Percentiles rank a stretch among this genome's conserved stretches.
Conservation (phyloP, 805 yeast genomes). For the Candida gorgasii region DNA sequence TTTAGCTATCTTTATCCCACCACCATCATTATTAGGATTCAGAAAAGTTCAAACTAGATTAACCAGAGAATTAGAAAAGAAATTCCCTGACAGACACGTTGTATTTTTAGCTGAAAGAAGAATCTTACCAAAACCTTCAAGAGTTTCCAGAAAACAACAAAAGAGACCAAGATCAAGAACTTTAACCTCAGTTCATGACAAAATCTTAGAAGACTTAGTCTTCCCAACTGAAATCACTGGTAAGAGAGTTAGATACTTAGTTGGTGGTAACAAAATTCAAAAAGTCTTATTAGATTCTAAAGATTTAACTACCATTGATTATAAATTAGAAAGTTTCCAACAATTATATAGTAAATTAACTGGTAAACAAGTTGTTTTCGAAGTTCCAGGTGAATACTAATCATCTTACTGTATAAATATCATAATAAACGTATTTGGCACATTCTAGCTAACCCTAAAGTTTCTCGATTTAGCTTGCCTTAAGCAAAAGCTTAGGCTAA, state of each 20-base stretch:
- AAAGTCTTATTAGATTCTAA: conserved; percentile 97
- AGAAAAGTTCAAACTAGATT: conserved; percentile 97
- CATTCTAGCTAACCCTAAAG: background rate
- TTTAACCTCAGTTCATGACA: conserved; percentile 97
- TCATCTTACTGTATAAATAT: conserved; percentile 6
- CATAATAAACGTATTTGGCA: conserved; percentile 3
- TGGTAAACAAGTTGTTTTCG: conserved; percentile 99
- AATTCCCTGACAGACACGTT: conserved; percentile 99
- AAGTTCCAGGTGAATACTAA: conserved; percentile 58
- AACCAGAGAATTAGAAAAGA: conserved; percentile 99
- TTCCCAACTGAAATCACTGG: conserved; percentile 99
- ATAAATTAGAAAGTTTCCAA: conserved; percentile 99
- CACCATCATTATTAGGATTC: conserved; percentile 87
- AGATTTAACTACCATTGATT: conserved; percentile 95
- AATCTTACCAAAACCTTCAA: conserved; percentile 98
- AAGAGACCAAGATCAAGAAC: conserved; percentile 99
- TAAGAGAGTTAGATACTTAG: conserved; percentile 98
- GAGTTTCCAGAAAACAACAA: conserved; percentile 90
- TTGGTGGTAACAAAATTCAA: conserved; percentile 98
- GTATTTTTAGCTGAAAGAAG: conserved; percentile 99
- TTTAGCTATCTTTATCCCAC: conserved; percentile 96
- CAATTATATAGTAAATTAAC: conserved; percentile 97
- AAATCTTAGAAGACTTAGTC: conserved; percentile 97
- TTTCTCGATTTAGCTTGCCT: background rate
- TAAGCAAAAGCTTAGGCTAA: too few species aligned